Conservation (phyloP, 495 filamentous ascomycete genomes). For the Lasiosphaeria miniovina region DNA sequence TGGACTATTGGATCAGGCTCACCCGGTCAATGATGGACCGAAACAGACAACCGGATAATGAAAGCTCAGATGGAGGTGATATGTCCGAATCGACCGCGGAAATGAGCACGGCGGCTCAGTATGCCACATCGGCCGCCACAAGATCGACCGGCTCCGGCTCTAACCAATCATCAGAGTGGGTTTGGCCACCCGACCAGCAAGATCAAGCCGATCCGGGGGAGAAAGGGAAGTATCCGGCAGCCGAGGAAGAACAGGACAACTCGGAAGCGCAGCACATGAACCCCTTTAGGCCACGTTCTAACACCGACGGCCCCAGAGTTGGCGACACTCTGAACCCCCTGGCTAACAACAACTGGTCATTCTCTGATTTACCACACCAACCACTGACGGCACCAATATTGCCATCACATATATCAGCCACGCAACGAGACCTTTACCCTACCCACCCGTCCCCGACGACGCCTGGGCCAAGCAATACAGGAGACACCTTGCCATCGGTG, state of each 20-base stretch:
- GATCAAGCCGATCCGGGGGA: constrained; percentile 1
- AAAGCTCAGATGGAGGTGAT: constrained; percentile 3
- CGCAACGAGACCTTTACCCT: too few relatives aligned
- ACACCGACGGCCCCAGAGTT: constrained; percentile 46
- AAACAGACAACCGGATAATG: constrained; percentile 1
- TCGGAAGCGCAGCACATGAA: constrained; percentile 6
- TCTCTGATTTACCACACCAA: constrained; percentile 27
- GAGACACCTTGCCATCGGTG: too few relatives aligned
- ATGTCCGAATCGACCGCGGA: neutral
- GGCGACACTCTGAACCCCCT: constrained; percentile 37
- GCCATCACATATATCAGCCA: neutral
- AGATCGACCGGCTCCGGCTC: constrained; percentile 4
- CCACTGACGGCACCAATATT: neutral
- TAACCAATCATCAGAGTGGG: constrained; percentile 16
- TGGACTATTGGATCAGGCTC: constrained; percentile 49
- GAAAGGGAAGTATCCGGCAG: constrained; percentile 16
- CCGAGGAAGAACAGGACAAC: constrained; percentile 13
- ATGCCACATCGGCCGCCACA: neutral
- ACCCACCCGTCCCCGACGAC: too few relatives aligned
- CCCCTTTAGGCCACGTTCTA: constrained; percentile 29
- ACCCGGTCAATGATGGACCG: constrained; percentile 31
- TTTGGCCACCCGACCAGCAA: constrained; percentile 15
- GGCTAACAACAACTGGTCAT: constrained; percentile 52
- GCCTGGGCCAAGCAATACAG: too few relatives aligned
- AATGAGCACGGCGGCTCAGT: constrained; percentile 11